Base-by-base conservation (phyloP, 2,329 filamentous ascomycete genomes). In the Colletotrichum falcatum region DNA sequence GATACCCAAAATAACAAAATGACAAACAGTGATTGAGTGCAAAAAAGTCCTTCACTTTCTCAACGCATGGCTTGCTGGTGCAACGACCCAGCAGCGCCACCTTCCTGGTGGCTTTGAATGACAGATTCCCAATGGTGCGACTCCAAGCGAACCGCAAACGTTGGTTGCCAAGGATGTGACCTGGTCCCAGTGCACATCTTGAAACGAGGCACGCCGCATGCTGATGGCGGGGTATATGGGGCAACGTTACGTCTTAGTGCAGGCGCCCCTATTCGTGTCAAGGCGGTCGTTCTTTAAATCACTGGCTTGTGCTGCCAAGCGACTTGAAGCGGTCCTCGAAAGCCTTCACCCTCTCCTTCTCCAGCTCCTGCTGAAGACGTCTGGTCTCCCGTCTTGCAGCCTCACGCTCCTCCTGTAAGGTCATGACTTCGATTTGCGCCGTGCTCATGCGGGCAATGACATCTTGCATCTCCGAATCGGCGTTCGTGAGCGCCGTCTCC, bases 341-440 rank as follows among this genome's bases (percentile, higher is more conserved):
- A 53, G 82, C 81, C 77, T 87, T 87, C 74, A 90, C 84, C 75
- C 88, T 87, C 81, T 93, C 90, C 68, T 85, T 84, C 70, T 89
- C 85, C 71, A 95, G 88, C 73, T 90, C 84, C 66, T 85, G 86
- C 78, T 94, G 91, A 61, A 96, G 85, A 76, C 84, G 87, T 75
- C 89, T 87, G 68, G 93, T 94, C 79, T 92, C 88, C 61, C 89
- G 88, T 75, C 93, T 88, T 28, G 93, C 92, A 74, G 91, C 89
- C 77, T 96, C 93, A 75, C 89, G 87, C 80, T 92, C 89, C 74
- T 89, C 89, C 79, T 95, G 93, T 58, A 97, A 85, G 78, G 94
- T 91, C 76, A 92, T 89, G 55, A 96, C 93, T 81, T 95, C 92
- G 73, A 95, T 92, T 82, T 96, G 93, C 33, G 93, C 92, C 75